Conservation (phyloP, 2,329 filamentous ascomycete species). For the Colletotrichum spaethianum region DNA sequence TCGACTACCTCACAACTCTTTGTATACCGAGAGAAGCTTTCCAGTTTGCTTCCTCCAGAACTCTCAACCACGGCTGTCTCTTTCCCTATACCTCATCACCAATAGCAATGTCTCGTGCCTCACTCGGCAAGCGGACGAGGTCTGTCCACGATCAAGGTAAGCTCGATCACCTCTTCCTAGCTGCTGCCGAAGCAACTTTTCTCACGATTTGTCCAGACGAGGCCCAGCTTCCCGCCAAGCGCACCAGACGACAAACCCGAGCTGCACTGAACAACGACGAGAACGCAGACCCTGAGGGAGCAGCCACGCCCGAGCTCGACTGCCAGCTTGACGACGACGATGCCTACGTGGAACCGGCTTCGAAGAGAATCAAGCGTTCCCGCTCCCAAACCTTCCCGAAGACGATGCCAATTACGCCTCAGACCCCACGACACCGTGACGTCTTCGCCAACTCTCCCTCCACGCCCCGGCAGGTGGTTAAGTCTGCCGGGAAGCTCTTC, state of each 20-base stretch:
- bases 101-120: slow-evolving; percentile 43
- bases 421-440: slow-evolving; percentile 85
- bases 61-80: slow-evolving; percentile 22
- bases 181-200: background rate
- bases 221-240: slow-evolving; percentile 58
- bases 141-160: slow-evolving; percentile 43
- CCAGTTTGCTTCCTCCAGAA: background rate
- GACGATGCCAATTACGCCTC: slow-evolving; percentile 74
- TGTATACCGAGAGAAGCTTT: slow-evolving; percentile 2
- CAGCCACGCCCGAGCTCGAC: slow-evolving; percentile 60
- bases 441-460: slow-evolving; percentile 78
- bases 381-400: slow-evolving; percentile 51
- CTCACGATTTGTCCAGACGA: slow-evolving; percentile 27
- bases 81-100: slow-evolving; percentile 1
- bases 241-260: slow-evolving; percentile 60
- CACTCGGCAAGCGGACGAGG: slow-evolving; percentile 46
- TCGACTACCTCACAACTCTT: slow-evolving; percentile 1
- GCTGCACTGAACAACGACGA: slow-evolving; percentile 72
- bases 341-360: slow-evolving; percentile 48
- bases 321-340: slow-evolving; percentile 56
- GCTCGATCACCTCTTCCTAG: background rate
- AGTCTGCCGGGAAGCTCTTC: slow-evolving; percentile 80
- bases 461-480: slow-evolving; percentile 88
- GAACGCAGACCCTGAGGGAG: slow-evolving; percentile 68
- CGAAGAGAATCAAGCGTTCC: slow-evolving; percentile 46